Evolutionary conservation across 352 stramenopile genomes (phyloP).

Genomic region (Peronospora belbahrii): DNA sequence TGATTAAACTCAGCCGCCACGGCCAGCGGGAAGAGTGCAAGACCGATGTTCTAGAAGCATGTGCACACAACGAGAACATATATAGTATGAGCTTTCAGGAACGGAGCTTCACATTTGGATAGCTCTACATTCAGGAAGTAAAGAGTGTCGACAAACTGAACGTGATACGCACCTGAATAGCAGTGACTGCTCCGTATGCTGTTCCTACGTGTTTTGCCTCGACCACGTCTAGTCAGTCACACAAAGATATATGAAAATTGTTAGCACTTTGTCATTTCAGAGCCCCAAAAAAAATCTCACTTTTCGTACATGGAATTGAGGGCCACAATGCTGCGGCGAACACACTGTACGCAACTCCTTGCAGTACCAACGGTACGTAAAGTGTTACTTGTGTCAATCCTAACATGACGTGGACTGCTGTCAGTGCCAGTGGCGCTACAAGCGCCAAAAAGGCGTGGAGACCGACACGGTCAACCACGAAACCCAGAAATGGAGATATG

Average conservation of each 20-base stretch:
- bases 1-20: constrained; percentile 72
- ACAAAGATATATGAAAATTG: neutral
- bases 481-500: constrained; percentile 86
- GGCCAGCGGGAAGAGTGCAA: constrained; percentile 66
- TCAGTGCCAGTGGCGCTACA: constrained; percentile 66
- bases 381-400: constrained; percentile 63
- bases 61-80: constrained; percentile 2
- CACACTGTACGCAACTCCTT: constrained; percentile 89
- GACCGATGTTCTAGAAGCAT: constrained; percentile 61
- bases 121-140: neutral
- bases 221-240: constrained; percentile 56
- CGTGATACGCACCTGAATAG: constrained; percentile 66
- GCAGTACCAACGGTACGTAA: constrained; percentile 81
- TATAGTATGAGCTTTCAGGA: neutral
- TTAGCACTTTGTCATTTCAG: constrained; percentile 3
- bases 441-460: constrained; percentile 75
- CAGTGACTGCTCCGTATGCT: constrained; percentile 90
- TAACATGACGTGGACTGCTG: constrained; percentile 82
- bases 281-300: too few relatives aligned
- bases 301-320: constrained; percentile 61
- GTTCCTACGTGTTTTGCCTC: constrained; percentile 82
- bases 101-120: neutral
- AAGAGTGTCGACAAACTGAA: neutral
- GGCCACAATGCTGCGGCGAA: constrained; percentile 91
- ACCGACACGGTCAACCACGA: constrained; percentile 87